Conservation (phyloP, 192 early-diverging fungal species). For the Phlyctochytrium planicorne region DNA sequence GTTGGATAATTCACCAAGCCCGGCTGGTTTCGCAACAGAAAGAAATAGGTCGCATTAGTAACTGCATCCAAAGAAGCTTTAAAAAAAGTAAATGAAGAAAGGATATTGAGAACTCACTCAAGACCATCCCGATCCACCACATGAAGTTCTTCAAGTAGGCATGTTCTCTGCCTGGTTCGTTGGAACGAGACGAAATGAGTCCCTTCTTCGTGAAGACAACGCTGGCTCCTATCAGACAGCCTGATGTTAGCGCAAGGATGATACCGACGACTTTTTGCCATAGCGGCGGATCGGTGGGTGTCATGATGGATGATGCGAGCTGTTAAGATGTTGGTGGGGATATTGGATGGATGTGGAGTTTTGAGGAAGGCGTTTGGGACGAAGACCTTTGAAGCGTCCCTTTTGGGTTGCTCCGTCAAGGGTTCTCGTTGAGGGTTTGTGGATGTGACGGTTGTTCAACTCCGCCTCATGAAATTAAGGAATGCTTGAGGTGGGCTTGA, state of each 20-base stretch:
- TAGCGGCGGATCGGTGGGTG: conserved; percentile 5
- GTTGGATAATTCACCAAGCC: conserved; percentile 86
- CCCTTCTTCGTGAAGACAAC: conserved; percentile 89
- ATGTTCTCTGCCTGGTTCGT: conserved; percentile 63
- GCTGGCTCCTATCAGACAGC: conserved; percentile 78
- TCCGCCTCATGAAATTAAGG: no score
- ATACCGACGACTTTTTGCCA: conserved; percentile 63
- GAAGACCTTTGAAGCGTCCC: no score
- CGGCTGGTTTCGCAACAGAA: conserved; percentile 60
- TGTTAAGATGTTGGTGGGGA: no score
- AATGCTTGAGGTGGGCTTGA: no score
- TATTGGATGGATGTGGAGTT: no score
- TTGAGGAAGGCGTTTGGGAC: no score
- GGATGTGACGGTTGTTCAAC: no score
- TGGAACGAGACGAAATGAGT: conserved; percentile 42
- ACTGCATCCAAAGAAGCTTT: neutral
- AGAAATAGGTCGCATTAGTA: neutral
- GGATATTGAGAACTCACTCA: conserved; percentile 49
- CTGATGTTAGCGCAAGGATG: conserved; percentile 77
- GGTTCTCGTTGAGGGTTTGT: no score
- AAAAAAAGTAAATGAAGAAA: neutral
- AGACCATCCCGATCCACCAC: conserved; percentile 90
- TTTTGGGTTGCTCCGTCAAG: no score
- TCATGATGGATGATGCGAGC: no score
- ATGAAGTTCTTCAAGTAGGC: conserved; percentile 80